A percentile compares a stretch with the other conserved stretches of the same genome.
These are phyloP conservation scores for Carpinus fangiana DNA, from an alignment of 306 rosid species.

Conservation along the genomic window DNA sequence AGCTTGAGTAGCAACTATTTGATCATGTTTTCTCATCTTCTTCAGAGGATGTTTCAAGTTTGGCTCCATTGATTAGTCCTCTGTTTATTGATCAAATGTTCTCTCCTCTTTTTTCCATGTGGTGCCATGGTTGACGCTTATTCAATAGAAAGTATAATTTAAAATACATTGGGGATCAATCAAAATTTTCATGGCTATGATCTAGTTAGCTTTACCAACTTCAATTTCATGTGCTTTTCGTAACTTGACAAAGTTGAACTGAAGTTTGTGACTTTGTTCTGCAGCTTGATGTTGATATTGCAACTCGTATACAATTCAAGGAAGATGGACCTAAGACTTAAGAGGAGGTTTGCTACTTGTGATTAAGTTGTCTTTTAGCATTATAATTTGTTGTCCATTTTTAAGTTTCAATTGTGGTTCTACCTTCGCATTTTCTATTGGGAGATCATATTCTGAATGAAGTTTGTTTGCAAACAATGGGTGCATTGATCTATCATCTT, in stretches of 20 bases:
- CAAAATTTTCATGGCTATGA: not conserved
- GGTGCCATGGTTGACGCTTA: not conserved
- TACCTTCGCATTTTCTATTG: not conserved
- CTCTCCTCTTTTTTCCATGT: not conserved
- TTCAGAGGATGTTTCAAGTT: no score
- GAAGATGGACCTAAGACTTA: conserved; percentile 75
- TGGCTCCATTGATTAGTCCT: no score
- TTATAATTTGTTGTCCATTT: not conserved
- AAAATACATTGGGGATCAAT: not conserved
- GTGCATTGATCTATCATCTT: conserved; percentile 31
- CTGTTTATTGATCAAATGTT: not conserved
- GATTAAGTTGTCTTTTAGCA: conserved; percentile 2
- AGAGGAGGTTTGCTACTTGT: conserved; percentile 64
- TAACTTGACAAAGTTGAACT: conserved; percentile 16
- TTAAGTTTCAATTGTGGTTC: not conserved
- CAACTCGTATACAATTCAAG: conserved; percentile 79
- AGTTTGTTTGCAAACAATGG: conserved; percentile 3
- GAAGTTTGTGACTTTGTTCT: conserved; percentile 31
- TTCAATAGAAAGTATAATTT: not conserved
- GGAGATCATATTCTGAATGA: conserved; percentile 18
- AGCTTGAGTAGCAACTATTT: no score
- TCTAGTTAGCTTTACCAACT: not conserved
- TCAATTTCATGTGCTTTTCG: not conserved
- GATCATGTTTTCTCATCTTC: no score
- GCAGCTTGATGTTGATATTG: conserved; percentile 73